Percentiles rank a stretch among this genome's conserved stretches.
Evolutionary conservation across 108 stramenopile species (phyloP).

Genomic region (Cyclostephanos tholiformis): DNA sequence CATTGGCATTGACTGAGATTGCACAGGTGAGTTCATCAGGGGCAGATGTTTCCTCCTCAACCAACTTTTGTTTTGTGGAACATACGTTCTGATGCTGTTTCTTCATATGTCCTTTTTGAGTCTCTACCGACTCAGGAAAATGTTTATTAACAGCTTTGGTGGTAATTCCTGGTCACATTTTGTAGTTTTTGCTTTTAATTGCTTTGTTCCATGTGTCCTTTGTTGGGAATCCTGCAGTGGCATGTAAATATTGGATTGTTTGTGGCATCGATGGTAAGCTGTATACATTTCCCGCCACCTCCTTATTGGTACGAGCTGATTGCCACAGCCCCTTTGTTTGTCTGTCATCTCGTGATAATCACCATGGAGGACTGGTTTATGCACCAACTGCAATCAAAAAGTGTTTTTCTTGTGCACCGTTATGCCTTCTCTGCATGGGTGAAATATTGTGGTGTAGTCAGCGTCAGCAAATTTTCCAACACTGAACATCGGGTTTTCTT

Average conservation of each 20-base stretch:
- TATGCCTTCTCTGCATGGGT: constrained; percentile 15
- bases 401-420: constrained; percentile 7
- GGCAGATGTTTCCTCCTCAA: neutral
- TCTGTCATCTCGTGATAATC: neutral
- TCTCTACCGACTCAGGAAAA: constrained; percentile 19
- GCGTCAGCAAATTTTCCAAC: constrained; percentile 11
- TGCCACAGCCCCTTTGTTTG: too few species aligned
- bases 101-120: too few species aligned
- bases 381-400: neutral
- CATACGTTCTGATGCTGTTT: constrained; percentile 13
- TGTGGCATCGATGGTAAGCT: too few species aligned
- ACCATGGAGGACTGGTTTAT: neutral
- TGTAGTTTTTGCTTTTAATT: neutral
- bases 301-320: too few species aligned
- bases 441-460: constrained; percentile 36
- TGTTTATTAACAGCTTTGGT: neutral
- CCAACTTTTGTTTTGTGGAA: constrained; percentile 30
- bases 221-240: too few species aligned
- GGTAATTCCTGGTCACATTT: constrained; percentile 10
- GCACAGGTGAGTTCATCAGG: neutral
- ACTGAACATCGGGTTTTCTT: constrained; percentile 13
- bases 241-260: too few species aligned
- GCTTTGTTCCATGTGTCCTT: neutral
- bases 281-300: too few species aligned
- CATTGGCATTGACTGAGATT: constrained; percentile 5